A percentile compares a stretch with the other conserved stretches of the same genome.
Evolutionary conservation across 2,329 filamentous ascomycete species (phyloP).

Genomic region (Phialophora chinensis): DNA sequence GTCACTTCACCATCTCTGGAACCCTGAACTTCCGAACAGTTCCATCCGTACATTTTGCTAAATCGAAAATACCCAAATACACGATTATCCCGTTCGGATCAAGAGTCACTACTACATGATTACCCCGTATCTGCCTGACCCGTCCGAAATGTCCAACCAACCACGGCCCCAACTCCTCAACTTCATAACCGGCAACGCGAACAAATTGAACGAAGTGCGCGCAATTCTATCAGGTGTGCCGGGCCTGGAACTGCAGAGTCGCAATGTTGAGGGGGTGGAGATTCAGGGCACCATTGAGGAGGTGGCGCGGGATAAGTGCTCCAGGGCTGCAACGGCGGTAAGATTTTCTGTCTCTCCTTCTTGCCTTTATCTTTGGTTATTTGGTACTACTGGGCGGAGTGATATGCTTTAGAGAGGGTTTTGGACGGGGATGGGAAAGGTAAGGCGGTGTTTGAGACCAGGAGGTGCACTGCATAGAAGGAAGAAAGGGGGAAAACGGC

Average conservation of each 20-base stretch:
- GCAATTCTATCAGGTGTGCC: constrained; percentile 79
- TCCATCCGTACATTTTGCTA: neutral
- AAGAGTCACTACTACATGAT: neutral
- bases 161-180: constrained; percentile 62
- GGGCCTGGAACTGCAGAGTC: constrained; percentile 71
- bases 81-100: neutral
- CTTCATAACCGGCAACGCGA: constrained; percentile 96
- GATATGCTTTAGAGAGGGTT: neutral
- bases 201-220: constrained; percentile 89
- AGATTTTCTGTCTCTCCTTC: constrained; percentile 38
- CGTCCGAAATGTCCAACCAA: neutral
- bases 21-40: neutral
- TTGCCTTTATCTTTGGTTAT: neutral
- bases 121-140: neutral
- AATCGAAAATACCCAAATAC: neutral
- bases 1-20: neutral
- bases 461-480: too few relatives aligned
- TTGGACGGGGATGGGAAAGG: neutral
- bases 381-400: too few relatives aligned
- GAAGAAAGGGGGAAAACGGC: neutral
- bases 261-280: constrained; percentile 75
- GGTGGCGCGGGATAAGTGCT: constrained; percentile 84
- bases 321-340: constrained; percentile 75
- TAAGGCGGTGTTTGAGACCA: neutral
- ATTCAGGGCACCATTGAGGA: constrained; percentile 93